Conservation (phyloP, 805 yeast genomes). For the Barnettozyma salicaria region DNA sequence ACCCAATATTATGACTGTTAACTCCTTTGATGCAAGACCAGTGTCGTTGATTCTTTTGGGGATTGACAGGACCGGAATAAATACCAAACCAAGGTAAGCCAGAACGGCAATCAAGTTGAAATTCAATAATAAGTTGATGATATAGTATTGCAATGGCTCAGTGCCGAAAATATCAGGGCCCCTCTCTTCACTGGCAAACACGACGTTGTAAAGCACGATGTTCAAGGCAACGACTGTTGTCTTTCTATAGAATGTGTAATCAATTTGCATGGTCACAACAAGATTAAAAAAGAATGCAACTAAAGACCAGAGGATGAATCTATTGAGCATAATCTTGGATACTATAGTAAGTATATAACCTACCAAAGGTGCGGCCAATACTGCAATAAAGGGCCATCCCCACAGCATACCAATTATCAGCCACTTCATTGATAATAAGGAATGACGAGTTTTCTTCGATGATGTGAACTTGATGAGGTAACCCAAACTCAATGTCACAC, state of each 20-base stretch:
- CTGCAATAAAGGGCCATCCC: constrained; percentile 90
- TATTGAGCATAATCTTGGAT: constrained; percentile 7
- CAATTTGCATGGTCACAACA: constrained; percentile 37
- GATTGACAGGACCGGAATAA: constrained; percentile 23
- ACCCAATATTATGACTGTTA: constrained; percentile 38
- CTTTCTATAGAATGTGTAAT: constrained; percentile 56
- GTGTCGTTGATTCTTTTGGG: constrained; percentile 11
- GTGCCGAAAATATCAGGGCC: constrained; percentile 92
- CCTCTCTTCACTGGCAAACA: constrained; percentile 51
- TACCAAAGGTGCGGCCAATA: constrained; percentile 56
- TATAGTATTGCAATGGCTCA: constrained; percentile 72
- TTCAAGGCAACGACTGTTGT: constrained; percentile 70
- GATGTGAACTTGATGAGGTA: constrained; percentile 29
- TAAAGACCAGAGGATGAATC: constrained; percentile 23
- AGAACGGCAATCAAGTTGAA: constrained; percentile 53
- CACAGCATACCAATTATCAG: constrained; percentile 62
- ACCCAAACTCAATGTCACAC: constrained; percentile 40
- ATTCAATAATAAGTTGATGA: constrained; percentile 62
- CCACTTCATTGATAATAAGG: constrained; percentile 34
- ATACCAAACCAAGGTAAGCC: constrained; percentile 34
- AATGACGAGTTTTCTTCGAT: constrained; percentile 14
- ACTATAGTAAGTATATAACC: constrained; percentile 27
- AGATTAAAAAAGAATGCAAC: constrained; percentile 22
- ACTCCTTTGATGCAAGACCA: constrained; percentile 4
- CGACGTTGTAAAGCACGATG: constrained; percentile 77